Evolutionary conservation across 2,329 filamentous ascomycete species (phyloP).

Genomic region (Fusarium pininemorale): DNA sequence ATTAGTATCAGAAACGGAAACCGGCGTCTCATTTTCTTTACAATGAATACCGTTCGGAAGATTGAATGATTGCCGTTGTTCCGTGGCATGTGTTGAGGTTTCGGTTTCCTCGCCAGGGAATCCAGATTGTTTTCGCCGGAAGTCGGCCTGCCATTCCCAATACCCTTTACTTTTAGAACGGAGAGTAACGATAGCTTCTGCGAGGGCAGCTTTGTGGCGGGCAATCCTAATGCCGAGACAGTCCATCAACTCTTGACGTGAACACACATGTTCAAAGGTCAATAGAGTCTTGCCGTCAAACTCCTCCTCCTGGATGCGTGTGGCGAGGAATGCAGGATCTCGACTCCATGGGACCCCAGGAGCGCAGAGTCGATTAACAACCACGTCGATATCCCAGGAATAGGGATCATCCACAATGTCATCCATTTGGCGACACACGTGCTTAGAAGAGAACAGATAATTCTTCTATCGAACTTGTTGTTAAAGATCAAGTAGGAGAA

Average conservation of each 20-base stretch:
- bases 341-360: conserved; percentile 59
- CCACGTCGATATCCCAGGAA: conserved; percentile 73
- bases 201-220: conserved; percentile 66
- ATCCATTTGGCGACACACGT: conserved; percentile 40
- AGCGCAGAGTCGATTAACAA: conserved; percentile 73
- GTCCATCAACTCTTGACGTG: conserved; percentile 59
- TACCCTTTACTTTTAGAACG: conserved; percentile 62
- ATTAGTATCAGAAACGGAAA: background rate
- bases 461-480: conserved; percentile 3
- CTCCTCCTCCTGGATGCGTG: conserved; percentile 66
- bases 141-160: conserved; percentile 42
- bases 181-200: conserved; percentile 66
- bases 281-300: conserved; percentile 74
- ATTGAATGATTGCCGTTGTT: background rate
- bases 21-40: background rate
- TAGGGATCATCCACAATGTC: conserved; percentile 69
- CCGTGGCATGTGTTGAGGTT: background rate
- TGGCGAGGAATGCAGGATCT: conserved; percentile 62
- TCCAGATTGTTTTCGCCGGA: conserved; percentile 29
- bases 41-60: background rate
- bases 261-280: conserved; percentile 60
- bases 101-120: conserved; percentile 18
- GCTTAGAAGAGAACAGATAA: background rate
- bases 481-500: background rate
- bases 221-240: conserved; percentile 67